Percentiles rank a stretch among this genome's conserved stretches.
Evolutionary conservation across 2,329 filamentous ascomycete species (phyloP).

Genomic region (Aspergillus eucalypticola): DNA sequence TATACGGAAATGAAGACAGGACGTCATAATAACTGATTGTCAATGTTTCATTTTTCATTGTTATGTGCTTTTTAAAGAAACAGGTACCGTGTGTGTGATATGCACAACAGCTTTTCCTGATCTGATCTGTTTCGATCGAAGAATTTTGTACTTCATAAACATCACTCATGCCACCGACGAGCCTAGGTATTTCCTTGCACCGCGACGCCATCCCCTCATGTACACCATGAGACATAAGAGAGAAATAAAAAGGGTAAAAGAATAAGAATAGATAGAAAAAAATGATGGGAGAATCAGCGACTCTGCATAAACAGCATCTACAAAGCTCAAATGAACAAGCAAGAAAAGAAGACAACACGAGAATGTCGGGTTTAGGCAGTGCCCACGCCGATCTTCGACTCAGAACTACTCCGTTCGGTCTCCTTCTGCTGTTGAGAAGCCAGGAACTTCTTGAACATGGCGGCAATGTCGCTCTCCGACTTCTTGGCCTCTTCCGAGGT

Average conservation of each 20-base stretch:
- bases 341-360: not conserved
- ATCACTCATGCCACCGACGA: constrained; percentile 19
- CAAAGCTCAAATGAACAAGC: constrained; percentile 5
- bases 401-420: constrained; percentile 28
- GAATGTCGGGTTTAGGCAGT: constrained; percentile 23
- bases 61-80: not conserved
- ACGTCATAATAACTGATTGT: not conserved
- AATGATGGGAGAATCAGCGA: not conserved
- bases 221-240: not conserved
- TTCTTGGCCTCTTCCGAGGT: constrained; percentile 32
- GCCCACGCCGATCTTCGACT: constrained; percentile 37
- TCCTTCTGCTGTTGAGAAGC: constrained; percentile 38
- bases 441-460: constrained; percentile 45
- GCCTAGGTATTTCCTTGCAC: constrained; percentile 11
- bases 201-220: constrained; percentile 17
- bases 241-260: not conserved
- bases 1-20: no score
- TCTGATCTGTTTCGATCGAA: not conserved
- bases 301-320: constrained; percentile 3
- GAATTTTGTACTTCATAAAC: constrained; percentile 9
- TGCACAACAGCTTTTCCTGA: not conserved
- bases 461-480: constrained; percentile 49
- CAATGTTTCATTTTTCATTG: not conserved
- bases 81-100: not conserved
- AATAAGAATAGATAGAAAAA: constrained; percentile 1